Evolutionary conservation across 2,329 filamentous ascomycete species (phyloP).

Genomic region (Sordariomycetes sp.): DNA sequence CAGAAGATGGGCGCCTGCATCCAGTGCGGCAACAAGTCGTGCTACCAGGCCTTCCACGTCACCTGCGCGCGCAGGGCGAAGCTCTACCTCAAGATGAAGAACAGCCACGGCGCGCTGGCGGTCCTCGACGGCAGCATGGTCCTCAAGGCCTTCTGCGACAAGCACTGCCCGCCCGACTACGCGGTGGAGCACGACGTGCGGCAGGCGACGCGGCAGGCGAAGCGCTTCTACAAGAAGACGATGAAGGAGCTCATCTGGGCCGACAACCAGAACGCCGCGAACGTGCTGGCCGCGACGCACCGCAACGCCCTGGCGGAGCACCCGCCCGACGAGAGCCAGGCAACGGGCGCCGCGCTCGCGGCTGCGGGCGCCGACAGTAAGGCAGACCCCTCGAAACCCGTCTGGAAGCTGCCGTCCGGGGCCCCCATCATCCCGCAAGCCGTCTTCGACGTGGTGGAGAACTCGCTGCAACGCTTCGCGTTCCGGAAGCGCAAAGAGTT

Average conservation of each 20-base stretch:
- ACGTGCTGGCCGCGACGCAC: constrained; percentile 65
- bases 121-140: constrained; percentile 68
- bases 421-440: constrained; percentile 87
- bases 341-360: constrained; percentile 69
- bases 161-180: constrained; percentile 85
- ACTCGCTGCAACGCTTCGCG: constrained; percentile 68
- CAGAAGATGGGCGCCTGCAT: constrained; percentile 98
- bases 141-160: constrained; percentile 91
- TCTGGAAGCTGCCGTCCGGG: constrained; percentile 89
- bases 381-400: constrained; percentile 50
- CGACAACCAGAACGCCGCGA: constrained; percentile 72
- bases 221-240: constrained; percentile 76
- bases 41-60: constrained; percentile 93
- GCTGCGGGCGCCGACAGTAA: constrained; percentile 66
- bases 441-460: constrained; percentile 76
- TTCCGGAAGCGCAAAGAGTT: constrained; percentile 81
- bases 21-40: constrained; percentile 94
- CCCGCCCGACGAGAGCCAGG: constrained; percentile 67
- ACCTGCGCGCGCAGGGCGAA: constrained; percentile 83
- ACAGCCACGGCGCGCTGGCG: constrained; percentile 64
- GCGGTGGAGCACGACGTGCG: constrained; percentile 74
- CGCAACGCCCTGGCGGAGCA: constrained; percentile 51
- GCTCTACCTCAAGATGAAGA: constrained; percentile 94
- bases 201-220: constrained; percentile 66
- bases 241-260: constrained; percentile 90